Evolutionary conservation across 495 filamentous ascomycete genomes (phyloP), one percentile per base, ranked within the genome.

Genomic region (Copromyces sp.): DNA sequence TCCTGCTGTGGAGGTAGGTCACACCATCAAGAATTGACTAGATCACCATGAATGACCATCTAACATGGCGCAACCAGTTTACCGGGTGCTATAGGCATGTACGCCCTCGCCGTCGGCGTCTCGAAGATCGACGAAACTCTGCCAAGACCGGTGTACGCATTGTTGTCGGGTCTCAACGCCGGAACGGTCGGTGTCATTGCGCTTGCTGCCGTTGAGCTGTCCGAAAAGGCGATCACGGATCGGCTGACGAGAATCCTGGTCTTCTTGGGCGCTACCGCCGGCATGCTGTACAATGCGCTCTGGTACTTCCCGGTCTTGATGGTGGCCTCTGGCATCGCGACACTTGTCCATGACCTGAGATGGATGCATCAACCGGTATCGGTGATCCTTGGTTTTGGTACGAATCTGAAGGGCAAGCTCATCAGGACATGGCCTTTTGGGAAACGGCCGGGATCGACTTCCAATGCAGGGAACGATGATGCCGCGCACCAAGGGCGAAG

Each of bases 291-390:
- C 74, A 93, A 88, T 71, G 88, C 92, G 0, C 81, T 94, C 0
- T 96, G 92, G 93, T 96, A 94, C 76, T 95, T 94, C 74, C 93
- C 93, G 0, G 78, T 92, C 1, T 76, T 96, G 9, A 90, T 95
- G 86, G 71, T 89, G 12, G 39, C 80, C 2, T 81, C 82, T 16
- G 92, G 89, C 0, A 82, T 90, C 39, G 80, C 82, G 1, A 89
- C 90, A 0, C 78, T 89, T 0, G 45, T 87, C 9, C 92, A 88
- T 83, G 92, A 95, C 79, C 85, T 69, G 82, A 84, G 87, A 24
- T 89, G 76, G 81, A 75, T 83, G 73, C 87, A 82, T 38, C 68
- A 74, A 0, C 79, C 80, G 17, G 68, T 81, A 6, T 35, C 42
- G 37, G 69, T 69, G 0, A 61, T 61, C 2, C 14, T 61, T 8